These are phyloP conservation scores for Piper betle DNA, from an alignment of 164 flowering plant genomes.

Conservation along the genomic window DNA sequence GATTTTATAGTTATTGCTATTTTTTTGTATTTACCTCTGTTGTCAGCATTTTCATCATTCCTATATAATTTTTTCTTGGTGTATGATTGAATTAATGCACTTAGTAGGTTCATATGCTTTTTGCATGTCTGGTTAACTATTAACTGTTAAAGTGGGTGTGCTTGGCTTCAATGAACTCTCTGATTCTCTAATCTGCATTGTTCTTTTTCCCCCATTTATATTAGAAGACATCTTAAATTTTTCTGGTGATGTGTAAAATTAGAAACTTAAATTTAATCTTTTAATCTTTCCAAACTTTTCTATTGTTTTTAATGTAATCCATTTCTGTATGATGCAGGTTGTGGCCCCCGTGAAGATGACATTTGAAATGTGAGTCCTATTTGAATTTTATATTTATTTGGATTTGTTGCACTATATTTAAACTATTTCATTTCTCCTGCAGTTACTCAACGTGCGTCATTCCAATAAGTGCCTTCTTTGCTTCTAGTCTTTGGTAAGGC, in stretches of 20 bases:
- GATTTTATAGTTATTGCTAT: neutral
- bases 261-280: neutral
- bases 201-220: no score
- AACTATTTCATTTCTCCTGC: slow-evolving; percentile 9
- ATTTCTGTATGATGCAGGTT: slow-evolving; percentile 38
- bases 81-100: neutral
- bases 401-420: neutral
- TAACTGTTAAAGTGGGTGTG: no score
- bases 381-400: neutral
- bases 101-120: no score
- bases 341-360: slow-evolving; percentile 96
- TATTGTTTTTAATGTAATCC: neutral
- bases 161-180: no score
- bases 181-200: no score
- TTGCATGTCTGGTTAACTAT: neutral
- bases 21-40: neutral
- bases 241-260: no score
- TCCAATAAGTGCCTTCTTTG: slow-evolving; percentile 96
- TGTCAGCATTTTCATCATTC: neutral
- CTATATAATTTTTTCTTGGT: neutral
- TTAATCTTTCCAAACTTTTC: neutral
- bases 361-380: slow-evolving; percentile 65
- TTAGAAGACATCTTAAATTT: no score
- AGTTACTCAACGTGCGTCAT: slow-evolving; percentile 91
- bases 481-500: slow-evolving; percentile 92